Conservation (phyloP, 108 stramenopile genomes). For the Skeletonema tropicum region DNA sequence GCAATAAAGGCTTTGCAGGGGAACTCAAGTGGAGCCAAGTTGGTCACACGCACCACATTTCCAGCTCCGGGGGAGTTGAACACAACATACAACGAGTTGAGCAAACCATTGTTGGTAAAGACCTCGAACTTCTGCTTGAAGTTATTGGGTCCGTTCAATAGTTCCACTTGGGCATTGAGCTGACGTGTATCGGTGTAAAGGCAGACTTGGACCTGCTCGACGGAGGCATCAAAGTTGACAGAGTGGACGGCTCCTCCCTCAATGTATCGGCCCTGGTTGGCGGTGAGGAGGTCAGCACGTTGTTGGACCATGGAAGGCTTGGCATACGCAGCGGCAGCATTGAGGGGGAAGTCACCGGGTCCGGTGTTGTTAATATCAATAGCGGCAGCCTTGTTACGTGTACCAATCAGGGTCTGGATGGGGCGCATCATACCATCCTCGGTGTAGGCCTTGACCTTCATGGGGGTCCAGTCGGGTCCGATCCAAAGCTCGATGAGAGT, state of each 20-base stretch:
- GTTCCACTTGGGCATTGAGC: slow-evolving; percentile 59
- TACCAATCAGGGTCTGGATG: slow-evolving; percentile 55
- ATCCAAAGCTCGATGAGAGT: slow-evolving; percentile 57
- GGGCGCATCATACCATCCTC: slow-evolving; percentile 62
- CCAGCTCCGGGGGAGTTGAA: slow-evolving; percentile 60
- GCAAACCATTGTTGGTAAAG: slow-evolving; percentile 57
- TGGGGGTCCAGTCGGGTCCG: slow-evolving; percentile 68
- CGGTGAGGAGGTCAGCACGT: slow-evolving; percentile 50
- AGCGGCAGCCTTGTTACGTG: slow-evolving; percentile 58
- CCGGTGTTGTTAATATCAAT: slow-evolving; percentile 62
- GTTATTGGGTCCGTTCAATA: slow-evolving; percentile 61
- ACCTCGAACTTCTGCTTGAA: slow-evolving; percentile 62
- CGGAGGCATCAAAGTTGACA: slow-evolving; percentile 52
- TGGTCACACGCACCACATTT: slow-evolving; percentile 55
- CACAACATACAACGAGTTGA: slow-evolving; percentile 55
- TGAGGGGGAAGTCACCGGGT: slow-evolving; percentile 56
- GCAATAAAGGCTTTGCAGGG: slow-evolving; percentile 60
- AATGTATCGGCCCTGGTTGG: slow-evolving; percentile 52
- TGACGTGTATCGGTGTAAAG: slow-evolving; percentile 56
- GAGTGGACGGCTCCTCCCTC: slow-evolving; percentile 59
- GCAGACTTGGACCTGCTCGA: slow-evolving; percentile 53
- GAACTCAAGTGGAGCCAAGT: slow-evolving; percentile 62
- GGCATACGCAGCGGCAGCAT: slow-evolving; percentile 53
- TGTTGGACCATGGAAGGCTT: slow-evolving; percentile 42
- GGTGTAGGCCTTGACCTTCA: slow-evolving; percentile 62